These are phyloP conservation scores for Nematodospora anomalae DNA, from an alignment of 1,139 yeast genomes.

Conservation along the genomic window DNA sequence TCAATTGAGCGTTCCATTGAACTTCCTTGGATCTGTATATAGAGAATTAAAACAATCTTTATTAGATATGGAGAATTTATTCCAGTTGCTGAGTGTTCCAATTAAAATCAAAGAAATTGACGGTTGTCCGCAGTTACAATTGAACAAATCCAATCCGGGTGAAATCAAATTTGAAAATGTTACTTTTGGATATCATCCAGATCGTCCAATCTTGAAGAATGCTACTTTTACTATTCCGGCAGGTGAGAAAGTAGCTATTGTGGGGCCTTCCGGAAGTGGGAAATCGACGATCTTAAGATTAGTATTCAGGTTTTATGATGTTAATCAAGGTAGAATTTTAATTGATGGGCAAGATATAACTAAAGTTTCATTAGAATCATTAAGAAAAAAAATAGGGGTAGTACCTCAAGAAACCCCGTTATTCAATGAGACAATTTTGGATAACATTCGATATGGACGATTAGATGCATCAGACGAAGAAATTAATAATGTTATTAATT, in stretches of 20 bases:
- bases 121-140: conserved; percentile 58
- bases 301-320: conserved; percentile 88
- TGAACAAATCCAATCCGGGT: conserved; percentile 50
- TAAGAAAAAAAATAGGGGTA: conserved; percentile 77
- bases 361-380: conserved; percentile 70
- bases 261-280: conserved; percentile 95
- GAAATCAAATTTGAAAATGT: conserved; percentile 90
- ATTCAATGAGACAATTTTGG: conserved; percentile 85
- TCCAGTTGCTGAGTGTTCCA: conserved; percentile 75
- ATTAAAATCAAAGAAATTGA: conserved; percentile 63
- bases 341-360: conserved; percentile 90
- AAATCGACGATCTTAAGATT: conserved; percentile 86
- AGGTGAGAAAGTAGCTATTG: conserved; percentile 88
- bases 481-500: conserved; percentile 59
- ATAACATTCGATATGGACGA: conserved; percentile 86
- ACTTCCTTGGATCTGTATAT: conserved; percentile 92
- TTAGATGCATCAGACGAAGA: conserved; percentile 73
- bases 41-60: conserved; percentile 91
- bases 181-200: conserved; percentile 87
- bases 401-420: conserved; percentile 98
- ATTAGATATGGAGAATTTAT: conserved; percentile 89
- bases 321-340: conserved; percentile 69
- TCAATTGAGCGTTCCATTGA: conserved; percentile 91
- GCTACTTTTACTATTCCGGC: conserved; percentile 87
- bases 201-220: conserved; percentile 78